Percentiles rank a stretch among this genome's conserved stretches.
Evolutionary conservation across 768 basidiomycete species (phyloP).

Genomic region (Suillus clintonianus): DNA sequence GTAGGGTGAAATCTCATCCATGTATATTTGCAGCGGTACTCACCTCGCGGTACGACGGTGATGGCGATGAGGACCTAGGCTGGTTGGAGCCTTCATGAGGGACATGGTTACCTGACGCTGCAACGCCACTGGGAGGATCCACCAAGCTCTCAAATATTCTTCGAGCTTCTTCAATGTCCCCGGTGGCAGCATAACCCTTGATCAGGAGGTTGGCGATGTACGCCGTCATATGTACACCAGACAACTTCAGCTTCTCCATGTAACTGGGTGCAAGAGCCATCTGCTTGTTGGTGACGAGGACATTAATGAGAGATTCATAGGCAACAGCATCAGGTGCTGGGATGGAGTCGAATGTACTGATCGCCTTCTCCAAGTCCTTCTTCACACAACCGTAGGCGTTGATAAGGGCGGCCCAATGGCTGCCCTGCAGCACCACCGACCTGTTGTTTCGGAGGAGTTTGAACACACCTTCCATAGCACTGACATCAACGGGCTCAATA

Average conservation of each 20-base stretch:
- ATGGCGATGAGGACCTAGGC: conserved; percentile 37
- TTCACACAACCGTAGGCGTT: conserved; percentile 83
- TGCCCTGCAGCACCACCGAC: conserved; percentile 41
- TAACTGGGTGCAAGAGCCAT: conserved; percentile 77
- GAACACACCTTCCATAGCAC: conserved; percentile 73
- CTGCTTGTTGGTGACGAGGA: conserved; percentile 74
- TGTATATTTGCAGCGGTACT: conserved; percentile 1
- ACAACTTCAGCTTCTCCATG: conserved; percentile 55
- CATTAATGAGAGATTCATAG: conserved; percentile 90
- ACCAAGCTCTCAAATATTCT: conserved; percentile 75
- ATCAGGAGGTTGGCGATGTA: conserved; percentile 81
- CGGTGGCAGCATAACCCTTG: conserved; percentile 65
- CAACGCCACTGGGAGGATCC: conserved; percentile 82
- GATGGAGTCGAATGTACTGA: conserved; percentile 78
- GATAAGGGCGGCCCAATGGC: conserved; percentile 84
- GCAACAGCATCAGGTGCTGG: conserved; percentile 76
- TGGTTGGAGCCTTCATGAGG: conserved; percentile 51
- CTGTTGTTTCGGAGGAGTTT: conserved; percentile 49
- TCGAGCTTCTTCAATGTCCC: conserved; percentile 71
- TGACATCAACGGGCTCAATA: conserved; percentile 79
- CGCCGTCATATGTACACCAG: conserved; percentile 85
- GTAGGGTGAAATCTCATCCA: conserved; percentile 1
- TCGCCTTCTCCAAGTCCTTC: conserved; percentile 76
- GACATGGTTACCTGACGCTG: conserved; percentile 86
- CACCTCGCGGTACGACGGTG: conserved; percentile 39